Evolutionary conservation across 345 rosid species (phyloP).

Genomic region (Mallotus nudiflorus): DNA sequence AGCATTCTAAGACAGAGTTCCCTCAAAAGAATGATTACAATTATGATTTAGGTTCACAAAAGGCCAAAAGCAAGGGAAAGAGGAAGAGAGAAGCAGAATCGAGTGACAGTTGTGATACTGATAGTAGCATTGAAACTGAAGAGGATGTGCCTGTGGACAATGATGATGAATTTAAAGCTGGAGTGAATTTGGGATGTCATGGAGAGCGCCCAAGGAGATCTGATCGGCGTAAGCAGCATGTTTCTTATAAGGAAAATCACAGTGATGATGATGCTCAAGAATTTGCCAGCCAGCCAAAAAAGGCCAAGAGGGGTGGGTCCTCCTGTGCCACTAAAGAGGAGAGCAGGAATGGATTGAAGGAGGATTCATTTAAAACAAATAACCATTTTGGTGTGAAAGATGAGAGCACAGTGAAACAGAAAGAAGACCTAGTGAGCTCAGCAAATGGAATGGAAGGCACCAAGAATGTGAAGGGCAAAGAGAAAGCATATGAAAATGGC

Average conservation of each 20-base stretch:
- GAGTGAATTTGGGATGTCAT: constrained; percentile 27
- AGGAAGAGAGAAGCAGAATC: constrained; percentile 52
- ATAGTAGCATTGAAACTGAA: constrained; percentile 43
- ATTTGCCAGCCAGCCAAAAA: constrained; percentile 30
- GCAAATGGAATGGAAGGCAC: constrained; percentile 17
- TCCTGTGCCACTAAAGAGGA: constrained; percentile 23
- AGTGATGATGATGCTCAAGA: constrained; percentile 76
- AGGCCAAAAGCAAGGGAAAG: constrained; percentile 45
- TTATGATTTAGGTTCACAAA: constrained; percentile 36
- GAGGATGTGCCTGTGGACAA: constrained; percentile 35
- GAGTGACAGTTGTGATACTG: constrained; percentile 51
- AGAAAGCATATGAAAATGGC: constrained; percentile 23
- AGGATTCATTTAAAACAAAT: constrained; percentile 20
- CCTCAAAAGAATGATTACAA: constrained; percentile 23
- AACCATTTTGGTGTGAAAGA: constrained; percentile 27
- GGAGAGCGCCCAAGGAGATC: constrained; percentile 60
- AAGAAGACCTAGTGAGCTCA: constrained; percentile 20
- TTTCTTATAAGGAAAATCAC: constrained; percentile 61
- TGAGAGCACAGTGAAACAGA: constrained; percentile 20
- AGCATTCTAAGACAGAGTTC: constrained; percentile 29
- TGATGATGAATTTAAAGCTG: constrained; percentile 39
- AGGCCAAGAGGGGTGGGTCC: constrained; percentile 36
- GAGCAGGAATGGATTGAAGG: constrained; percentile 22
- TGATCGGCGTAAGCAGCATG: constrained; percentile 56
- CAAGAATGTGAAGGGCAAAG: constrained; percentile 28